Percentiles rank a stretch among this genome's conserved stretches.
Conservation (phyloP, 73 alveolate species). For the Tetrahymena borealis region DNA sequence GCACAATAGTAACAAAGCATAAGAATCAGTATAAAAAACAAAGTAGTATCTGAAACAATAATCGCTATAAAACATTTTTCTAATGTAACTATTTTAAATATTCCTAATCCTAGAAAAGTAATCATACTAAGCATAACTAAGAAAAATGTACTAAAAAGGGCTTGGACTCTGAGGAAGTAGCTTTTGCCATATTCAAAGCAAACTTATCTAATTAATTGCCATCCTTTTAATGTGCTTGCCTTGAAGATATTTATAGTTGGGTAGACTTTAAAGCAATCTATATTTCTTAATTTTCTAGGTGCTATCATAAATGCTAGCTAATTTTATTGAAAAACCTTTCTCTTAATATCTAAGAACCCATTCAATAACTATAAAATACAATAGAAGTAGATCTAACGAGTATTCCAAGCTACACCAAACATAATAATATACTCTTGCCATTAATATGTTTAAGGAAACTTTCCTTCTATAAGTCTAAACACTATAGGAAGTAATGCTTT, state of each 20-base stretch:
- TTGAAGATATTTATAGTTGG: background rate
- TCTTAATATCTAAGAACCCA: background rate
- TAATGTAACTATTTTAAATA: background rate
- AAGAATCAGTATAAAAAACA: background rate
- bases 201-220: background rate
- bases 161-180: background rate
- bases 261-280: background rate
- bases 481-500: background rate
- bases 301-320: background rate
- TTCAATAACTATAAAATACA: background rate
- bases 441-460: background rate
- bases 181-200: background rate
- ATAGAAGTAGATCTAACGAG: background rate
- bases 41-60: background rate
- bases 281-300: background rate
- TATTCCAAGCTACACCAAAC: background rate
- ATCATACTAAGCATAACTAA: background rate
- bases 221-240: background rate
- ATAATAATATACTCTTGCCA: background rate
- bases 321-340: background rate
- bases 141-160: background rate
- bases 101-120: background rate
- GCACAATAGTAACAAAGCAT: background rate
- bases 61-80: background rate
- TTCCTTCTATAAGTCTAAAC: background rate